Evolutionary conservation across 257 asterid genomes (phyloP).

Genomic region (Fraxinus pennsylvanica): DNA sequence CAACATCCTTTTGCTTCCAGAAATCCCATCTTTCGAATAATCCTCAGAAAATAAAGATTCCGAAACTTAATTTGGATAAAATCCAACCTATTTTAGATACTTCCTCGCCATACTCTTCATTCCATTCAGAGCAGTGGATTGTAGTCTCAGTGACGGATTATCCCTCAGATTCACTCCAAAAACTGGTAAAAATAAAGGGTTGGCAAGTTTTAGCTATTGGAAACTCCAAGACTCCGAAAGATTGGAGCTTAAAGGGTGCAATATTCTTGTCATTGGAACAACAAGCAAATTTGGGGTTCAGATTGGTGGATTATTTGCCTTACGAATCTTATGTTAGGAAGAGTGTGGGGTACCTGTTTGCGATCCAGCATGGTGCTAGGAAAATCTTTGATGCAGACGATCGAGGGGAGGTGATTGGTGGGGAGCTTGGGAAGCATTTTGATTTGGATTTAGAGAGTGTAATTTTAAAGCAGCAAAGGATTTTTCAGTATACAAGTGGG

Average conservation of each 20-base stretch:
- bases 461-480: constrained; percentile 55
- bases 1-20: constrained; percentile 44
- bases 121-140: constrained; percentile 69
- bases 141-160: constrained; percentile 60
- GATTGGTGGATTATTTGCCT: constrained; percentile 68
- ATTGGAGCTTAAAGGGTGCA: constrained; percentile 69
- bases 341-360: constrained; percentile 68
- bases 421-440: constrained; percentile 65
- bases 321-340: constrained; percentile 73
- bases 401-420: constrained; percentile 62
- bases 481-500: constrained; percentile 59
- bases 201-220: constrained; percentile 78
- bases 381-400: constrained; percentile 67
- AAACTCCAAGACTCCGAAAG: constrained; percentile 60
- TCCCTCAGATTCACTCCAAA: constrained; percentile 49
- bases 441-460: constrained; percentile 65
- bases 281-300: constrained; percentile 67
- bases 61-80: constrained; percentile 37
- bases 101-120: constrained; percentile 49
- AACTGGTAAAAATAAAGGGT: constrained; percentile 50
- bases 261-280: constrained; percentile 56
- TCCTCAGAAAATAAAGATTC: constrained; percentile 30
- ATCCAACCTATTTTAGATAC: constrained; percentile 39
- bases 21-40: constrained; percentile 36
- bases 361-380: constrained; percentile 74